Conservation (phyloP, 2,329 filamentous ascomycete species). For the Microdochium trichocladiopsis region DNA sequence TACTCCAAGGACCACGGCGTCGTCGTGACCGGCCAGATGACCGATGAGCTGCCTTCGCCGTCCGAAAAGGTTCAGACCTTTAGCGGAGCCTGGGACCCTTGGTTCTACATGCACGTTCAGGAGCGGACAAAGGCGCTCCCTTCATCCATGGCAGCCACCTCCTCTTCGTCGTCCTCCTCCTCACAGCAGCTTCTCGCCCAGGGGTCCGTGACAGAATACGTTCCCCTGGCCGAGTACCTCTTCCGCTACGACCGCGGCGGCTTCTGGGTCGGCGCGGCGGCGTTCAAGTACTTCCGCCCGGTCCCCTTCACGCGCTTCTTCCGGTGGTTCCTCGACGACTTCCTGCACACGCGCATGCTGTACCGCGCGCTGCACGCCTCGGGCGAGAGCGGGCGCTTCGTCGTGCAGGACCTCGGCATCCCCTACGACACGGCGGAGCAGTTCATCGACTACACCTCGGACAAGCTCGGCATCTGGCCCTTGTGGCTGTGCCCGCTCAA, state of each 20-base stretch:
- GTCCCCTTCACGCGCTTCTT: constrained; percentile 60
- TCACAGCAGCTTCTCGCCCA: constrained; percentile 1
- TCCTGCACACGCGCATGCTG: constrained; percentile 66
- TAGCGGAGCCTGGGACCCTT: constrained; percentile 56
- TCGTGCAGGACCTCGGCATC: constrained; percentile 61
- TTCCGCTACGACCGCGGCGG: constrained; percentile 71
- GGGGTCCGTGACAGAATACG: constrained; percentile 38
- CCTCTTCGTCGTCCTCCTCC: constrained; percentile 7
- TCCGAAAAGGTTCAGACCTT: constrained; percentile 24
- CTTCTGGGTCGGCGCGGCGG: constrained; percentile 64
- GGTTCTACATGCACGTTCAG: constrained; percentile 69
- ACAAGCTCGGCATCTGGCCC: constrained; percentile 48
- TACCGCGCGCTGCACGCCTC: constrained; percentile 65
- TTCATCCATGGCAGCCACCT: constrained; percentile 12
- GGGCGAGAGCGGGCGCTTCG: constrained; percentile 55
- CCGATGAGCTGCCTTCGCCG: constrained; percentile 37
- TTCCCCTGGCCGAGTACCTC: constrained; percentile 65
- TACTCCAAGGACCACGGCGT: constrained; percentile 56
- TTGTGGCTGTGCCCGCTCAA: constrained; percentile 53
- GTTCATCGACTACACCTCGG: constrained; percentile 49
- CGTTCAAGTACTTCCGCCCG: constrained; percentile 59
- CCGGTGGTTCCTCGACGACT: constrained; percentile 64
- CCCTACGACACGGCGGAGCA: constrained; percentile 43
- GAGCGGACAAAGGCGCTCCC: constrained; percentile 28
- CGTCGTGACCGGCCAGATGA: constrained; percentile 58